Evolutionary conservation across 2,329 filamentous ascomycete genomes (phyloP), one percentile per base, ranked within the genome.

Genomic region (Hypoxylon sp.): DNA sequence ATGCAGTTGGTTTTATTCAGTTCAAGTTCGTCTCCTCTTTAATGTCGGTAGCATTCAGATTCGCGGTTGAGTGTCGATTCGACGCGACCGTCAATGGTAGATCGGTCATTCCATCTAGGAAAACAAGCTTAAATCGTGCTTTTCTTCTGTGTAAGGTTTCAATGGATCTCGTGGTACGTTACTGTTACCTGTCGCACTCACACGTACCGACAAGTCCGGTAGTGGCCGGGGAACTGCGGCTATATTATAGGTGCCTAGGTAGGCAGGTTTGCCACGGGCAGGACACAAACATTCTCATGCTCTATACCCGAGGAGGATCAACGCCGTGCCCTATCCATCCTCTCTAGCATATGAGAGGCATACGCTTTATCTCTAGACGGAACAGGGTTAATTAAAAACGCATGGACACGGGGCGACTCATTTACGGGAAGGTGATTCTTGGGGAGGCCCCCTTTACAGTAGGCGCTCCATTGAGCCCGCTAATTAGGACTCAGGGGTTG

Each of bases 121-220:
- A 58, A 54, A 57, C 57, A 63, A 62, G 66, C 62, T 69, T 70
- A 60, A 62, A 54, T 51, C 42, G 29, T 47, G n/a, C 46, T 29
- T 59, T 22, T 50, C 22, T 59, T 22, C 31, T 10, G 24, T 57
- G 53, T 39, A 37, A 37, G 26, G 52, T 53, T 33, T 39, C 57
- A 37, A 52, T 53, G 57, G 42, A 61, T 57, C 51, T 35, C 51
- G 35, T 53, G 39, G 29, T 37, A 48, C 17, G 29, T 48, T 31
- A 19, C 26, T 47, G 19, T 33, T 50, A 31, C 13, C 31, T 42
- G 31, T 19, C 35, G 24, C 31, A 29, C 5, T 51, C 14, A 44
- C 31, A 39, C 22, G 14, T 51, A 17, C 17, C 17, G 52, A 44
- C 29, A 9, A 47, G 22, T 37, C 47, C 51, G 47, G 47, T 24